phyloP scores from a whole-genome alignment of 805 yeast genomes.

The Myxozyma vanderwaltii region DNA sequence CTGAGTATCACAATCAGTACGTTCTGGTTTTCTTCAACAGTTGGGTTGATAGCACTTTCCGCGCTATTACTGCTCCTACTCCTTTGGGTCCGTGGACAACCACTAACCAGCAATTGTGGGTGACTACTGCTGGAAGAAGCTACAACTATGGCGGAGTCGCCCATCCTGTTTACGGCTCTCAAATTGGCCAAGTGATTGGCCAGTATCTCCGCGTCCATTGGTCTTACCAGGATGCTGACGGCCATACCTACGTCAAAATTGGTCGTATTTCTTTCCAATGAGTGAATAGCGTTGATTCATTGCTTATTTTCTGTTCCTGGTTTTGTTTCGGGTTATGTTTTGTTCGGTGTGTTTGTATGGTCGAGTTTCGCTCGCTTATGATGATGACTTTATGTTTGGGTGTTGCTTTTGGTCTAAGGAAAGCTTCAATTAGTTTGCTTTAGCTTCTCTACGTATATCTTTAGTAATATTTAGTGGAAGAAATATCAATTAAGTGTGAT shows the following conservation, averaged over 20 bases:
- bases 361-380: not conserved
- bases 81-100: conserved; percentile 32
- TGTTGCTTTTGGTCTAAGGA: not conserved
- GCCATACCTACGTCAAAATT: conserved; percentile 18
- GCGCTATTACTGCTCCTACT: conserved; percentile 19
- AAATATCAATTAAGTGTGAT: no score
- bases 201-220: conserved; percentile 18
- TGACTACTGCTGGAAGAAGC: conserved; percentile 12
- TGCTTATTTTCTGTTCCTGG: no score
- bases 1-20: conserved; percentile 29
- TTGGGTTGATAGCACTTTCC: conserved; percentile 30
- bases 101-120: conserved; percentile 14
- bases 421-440: not conserved
- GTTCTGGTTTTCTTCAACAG: conserved; percentile 20
- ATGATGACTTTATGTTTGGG: not conserved
- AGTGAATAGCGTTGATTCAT: not conserved
- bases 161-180: conserved; percentile 17
- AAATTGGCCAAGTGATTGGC: conserved; percentile 11
- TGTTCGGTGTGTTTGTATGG: no score
- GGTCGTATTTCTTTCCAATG: conserved; percentile 2
- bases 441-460: not conserved
- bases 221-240: conserved; percentile 21
- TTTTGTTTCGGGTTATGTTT: no score
- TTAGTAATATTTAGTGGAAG: not conserved
- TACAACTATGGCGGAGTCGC: conserved; percentile 31